A percentile compares a stretch with the other conserved stretches of the same genome.
Conservation (phyloP, 2,329 filamentous ascomycete species). For the Ophiostoma sp. region DNA sequence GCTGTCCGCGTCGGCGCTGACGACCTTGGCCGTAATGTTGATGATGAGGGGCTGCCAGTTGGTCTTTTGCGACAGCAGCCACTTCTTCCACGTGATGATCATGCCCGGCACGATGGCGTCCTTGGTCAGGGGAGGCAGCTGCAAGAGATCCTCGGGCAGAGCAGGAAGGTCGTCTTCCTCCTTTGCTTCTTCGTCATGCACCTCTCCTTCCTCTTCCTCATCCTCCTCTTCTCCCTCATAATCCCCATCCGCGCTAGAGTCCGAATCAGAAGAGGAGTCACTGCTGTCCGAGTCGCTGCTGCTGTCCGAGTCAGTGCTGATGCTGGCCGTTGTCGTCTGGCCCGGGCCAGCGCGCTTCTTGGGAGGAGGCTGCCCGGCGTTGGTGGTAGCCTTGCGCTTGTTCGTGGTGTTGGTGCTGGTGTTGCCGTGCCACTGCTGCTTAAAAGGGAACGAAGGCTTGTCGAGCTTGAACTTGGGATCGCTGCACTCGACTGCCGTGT, state of each 20-base stretch:
- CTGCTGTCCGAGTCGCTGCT: constrained; percentile 3
- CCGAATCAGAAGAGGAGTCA: neutral
- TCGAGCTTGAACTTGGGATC: constrained; percentile 62
- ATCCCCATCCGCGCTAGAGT: neutral
- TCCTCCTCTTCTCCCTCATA: neutral
- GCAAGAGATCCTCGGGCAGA: constrained; percentile 52
- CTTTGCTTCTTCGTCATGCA: constrained; percentile 33
- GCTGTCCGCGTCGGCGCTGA: constrained; percentile 43
- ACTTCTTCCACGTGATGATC: constrained; percentile 63
- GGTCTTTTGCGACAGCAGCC: constrained; percentile 55
- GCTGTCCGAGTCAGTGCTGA: neutral
- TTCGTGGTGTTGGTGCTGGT: neutral
- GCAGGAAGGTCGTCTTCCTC: constrained; percentile 55
- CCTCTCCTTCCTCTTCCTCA: neutral
- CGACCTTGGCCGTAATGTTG: constrained; percentile 60
- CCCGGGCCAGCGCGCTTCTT: constrained; percentile 15
- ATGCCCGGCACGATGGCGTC: constrained; percentile 52
- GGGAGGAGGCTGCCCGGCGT: neutral
- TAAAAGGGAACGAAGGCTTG: constrained; percentile 81
- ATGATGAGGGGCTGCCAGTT: constrained; percentile 61
- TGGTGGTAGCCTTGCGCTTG: neutral
- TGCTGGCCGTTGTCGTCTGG: neutral
- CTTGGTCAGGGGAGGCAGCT: constrained; percentile 46
- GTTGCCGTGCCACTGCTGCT: constrained; percentile 77
- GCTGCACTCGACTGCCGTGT: constrained; percentile 78